phyloP scores from a whole-genome alignment of 83 land plant genomes.

The Isoetes engelmannii region DNA sequence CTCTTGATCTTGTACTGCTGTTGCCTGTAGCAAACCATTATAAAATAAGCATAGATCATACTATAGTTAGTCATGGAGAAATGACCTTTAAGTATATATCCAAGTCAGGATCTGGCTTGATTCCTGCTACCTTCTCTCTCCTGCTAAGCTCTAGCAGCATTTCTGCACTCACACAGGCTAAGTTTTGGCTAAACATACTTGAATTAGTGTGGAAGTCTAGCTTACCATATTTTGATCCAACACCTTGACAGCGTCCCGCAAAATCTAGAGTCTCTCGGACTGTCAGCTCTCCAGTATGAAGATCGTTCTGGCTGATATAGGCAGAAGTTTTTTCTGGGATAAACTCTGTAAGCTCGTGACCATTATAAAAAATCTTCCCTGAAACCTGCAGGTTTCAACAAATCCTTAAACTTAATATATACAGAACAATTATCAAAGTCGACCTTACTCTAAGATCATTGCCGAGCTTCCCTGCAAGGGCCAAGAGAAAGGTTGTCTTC shows the following conservation, averaged over 20 bases:
- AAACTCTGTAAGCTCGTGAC: constrained; percentile 57
- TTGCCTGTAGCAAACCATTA: no score
- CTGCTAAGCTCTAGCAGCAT: background rate
- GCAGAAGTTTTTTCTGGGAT: constrained; percentile 65
- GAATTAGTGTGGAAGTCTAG: no score
- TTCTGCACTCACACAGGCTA: constrained; percentile 2
- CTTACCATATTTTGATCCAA: constrained; percentile 66
- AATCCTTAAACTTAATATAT: background rate
- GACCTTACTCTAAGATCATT: background rate
- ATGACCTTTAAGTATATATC: background rate
- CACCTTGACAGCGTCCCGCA: constrained; percentile 74
- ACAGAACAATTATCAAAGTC: background rate
- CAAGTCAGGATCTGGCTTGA: background rate
- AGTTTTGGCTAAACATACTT: background rate
- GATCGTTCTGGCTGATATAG: constrained; percentile 70
- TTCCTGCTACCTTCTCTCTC: background rate
- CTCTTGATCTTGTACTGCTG: background rate
- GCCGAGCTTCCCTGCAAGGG: background rate
- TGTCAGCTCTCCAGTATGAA: constrained; percentile 70
- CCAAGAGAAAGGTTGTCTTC: background rate
- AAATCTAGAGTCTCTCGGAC: constrained; percentile 76
- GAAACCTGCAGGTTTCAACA: constrained; percentile 26
- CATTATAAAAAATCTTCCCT: constrained; percentile 65
- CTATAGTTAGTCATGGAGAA: no score
- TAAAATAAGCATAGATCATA: no score